Evolutionary conservation across 208 protist species (phyloP).

Genomic region (Wallacemonas collosoma): DNA sequence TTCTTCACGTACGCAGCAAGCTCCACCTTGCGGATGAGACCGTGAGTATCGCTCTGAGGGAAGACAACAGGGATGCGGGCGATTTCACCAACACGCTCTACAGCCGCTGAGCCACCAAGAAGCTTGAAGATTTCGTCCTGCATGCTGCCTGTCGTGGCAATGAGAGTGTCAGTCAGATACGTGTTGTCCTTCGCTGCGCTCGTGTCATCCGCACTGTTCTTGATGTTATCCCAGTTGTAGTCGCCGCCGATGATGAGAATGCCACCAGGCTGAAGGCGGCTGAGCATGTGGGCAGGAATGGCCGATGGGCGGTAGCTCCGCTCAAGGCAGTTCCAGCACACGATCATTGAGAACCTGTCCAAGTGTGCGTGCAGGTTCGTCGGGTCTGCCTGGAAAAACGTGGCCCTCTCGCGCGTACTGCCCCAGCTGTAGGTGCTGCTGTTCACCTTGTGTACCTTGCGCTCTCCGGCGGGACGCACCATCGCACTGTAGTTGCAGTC

Average conservation of each 20-base stretch:
- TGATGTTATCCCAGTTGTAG: conserved; percentile 64
- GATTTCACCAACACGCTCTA: conserved; percentile 66
- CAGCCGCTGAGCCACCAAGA: conserved; percentile 52
- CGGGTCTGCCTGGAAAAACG: conserved; percentile 89
- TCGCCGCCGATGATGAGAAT: conserved; percentile 78
- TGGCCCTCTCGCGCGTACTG: conserved; percentile 64
- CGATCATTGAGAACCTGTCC: conserved; percentile 72
- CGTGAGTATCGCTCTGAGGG: conserved; percentile 39
- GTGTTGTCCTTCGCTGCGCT: conserved; percentile 40
- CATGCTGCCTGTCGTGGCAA: conserved; percentile 24
- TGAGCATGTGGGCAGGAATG: conserved; percentile 74
- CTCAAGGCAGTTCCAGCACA: conserved; percentile 90
- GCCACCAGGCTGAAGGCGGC: conserved; percentile 58
- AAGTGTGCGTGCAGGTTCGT: conserved; percentile 88
- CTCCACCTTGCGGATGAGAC: conserved; percentile 44
- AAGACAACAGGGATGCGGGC: conserved; percentile 66
- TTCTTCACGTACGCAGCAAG: conserved; percentile 74
- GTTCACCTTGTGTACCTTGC: conserved; percentile 35
- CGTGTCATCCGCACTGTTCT: conserved; percentile 21
- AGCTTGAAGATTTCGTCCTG: conserved; percentile 65
- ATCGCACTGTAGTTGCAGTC: conserved; percentile 73
- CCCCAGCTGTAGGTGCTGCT: conserved; percentile 45
- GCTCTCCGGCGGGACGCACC: conserved; percentile 27
- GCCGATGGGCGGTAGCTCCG: conserved; percentile 73
- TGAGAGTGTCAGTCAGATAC: conserved; percentile 42